phyloP scores from a whole-genome alignment of 148 eudicot genomes.

The Pouteria glomerata region DNA sequence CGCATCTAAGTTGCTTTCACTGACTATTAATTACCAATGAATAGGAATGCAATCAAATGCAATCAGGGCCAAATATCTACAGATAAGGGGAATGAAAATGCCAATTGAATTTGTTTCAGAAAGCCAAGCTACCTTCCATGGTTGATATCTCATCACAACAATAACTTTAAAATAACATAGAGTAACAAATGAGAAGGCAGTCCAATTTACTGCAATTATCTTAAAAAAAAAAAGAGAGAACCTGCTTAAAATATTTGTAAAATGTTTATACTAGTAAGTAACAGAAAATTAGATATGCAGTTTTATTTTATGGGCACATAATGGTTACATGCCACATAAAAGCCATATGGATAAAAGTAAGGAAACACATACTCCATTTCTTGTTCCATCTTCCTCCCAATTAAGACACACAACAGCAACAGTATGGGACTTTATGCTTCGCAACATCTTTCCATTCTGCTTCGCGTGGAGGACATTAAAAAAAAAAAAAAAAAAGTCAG shows the following conservation, averaged over 20 bases:
- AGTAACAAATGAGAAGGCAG: neutral
- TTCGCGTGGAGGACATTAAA: conserved; percentile 5
- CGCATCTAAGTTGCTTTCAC: neutral
- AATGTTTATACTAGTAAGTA: too few relatives aligned
- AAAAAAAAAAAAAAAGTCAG: too few relatives aligned
- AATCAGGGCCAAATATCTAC: conserved; percentile 1
- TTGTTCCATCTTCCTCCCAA: conserved; percentile 79
- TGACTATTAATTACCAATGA: neutral
- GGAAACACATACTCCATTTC: conserved; percentile 29
- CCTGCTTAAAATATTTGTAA: neutral
- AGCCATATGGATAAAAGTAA: neutral
- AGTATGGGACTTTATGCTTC: conserved; percentile 71
- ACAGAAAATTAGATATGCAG: neutral
- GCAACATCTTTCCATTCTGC: conserved; percentile 86
- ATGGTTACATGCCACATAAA: neutral
- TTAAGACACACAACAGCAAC: conserved; percentile 76
- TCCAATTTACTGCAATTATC: neutral
- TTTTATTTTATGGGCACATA: neutral
- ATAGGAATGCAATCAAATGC: neutral
- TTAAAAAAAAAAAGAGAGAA: neutral
- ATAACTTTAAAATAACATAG: neutral
- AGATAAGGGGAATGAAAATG: neutral
- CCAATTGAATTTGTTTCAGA: neutral
- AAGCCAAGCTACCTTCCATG: neutral
- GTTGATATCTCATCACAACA: neutral